Evolutionary conservation across 176 grass and related monocot species (phyloP).

Genomic region (Bonia amplexicaulis): DNA sequence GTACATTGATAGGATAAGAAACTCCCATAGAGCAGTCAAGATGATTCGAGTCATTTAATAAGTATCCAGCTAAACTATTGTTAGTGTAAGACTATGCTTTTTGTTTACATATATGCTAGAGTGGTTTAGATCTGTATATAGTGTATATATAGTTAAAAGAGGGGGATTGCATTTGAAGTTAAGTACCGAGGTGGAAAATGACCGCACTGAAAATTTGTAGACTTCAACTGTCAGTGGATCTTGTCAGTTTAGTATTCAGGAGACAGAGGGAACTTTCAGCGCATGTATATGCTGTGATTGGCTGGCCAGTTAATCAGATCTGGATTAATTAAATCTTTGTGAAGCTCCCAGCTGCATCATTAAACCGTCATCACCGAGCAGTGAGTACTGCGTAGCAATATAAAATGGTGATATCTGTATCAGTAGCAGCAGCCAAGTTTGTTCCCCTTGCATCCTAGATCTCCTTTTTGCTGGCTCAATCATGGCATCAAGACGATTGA

Average conservation of each 20-base stretch:
- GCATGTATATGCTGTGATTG: slow-evolving; percentile 22
- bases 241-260: slow-evolving; percentile 20
- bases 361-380: neutral
- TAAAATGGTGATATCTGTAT: neutral
- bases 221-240: neutral
- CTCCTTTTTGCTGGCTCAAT: neutral
- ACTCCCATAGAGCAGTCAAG: neutral
- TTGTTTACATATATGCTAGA: neutral
- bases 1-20: neutral
- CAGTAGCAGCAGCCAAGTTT: neutral
- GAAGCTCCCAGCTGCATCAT: neutral
- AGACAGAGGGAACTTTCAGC: slow-evolving; percentile 12
- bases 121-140: neutral
- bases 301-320: slow-evolving; percentile 9
- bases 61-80: neutral
- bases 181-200: neutral
- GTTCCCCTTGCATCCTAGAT: neutral
- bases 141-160: neutral
- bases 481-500: neutral
- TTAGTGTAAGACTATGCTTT: neutral
- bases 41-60: slow-evolving; percentile 5
- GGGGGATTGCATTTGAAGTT: neutral
- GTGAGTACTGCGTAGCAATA: neutral
- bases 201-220: neutral
- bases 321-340: neutral